phyloP scores from a whole-genome alignment of 1,284 basidiomycete genomes.

The Ustilago nuda region DNA sequence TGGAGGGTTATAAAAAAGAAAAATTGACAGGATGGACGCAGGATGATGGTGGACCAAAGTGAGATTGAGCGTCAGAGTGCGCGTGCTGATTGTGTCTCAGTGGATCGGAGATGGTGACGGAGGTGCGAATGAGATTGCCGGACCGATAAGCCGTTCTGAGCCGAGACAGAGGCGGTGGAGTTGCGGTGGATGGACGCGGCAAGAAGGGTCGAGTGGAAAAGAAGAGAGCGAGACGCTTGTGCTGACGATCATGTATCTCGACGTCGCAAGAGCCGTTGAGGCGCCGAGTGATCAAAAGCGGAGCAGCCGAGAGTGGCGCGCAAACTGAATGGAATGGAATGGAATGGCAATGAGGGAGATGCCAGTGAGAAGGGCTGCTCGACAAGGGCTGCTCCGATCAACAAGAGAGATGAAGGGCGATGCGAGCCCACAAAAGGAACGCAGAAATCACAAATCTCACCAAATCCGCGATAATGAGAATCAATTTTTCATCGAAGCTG shows the following conservation, averaged over 20 bases:
- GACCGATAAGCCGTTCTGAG: conserved; percentile 7
- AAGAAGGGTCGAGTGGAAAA: neutral
- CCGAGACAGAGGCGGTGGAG: neutral
- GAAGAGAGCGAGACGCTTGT: neutral
- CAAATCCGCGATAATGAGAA: neutral
- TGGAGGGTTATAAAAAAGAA: conserved; percentile 1
- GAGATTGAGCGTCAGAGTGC: conserved; percentile 10
- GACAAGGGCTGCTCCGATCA: neutral
- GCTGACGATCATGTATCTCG: conserved; percentile 16
- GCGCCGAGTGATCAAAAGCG: neutral
- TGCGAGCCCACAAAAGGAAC: neutral
- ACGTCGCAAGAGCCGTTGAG: neutral
- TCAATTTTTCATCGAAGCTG: neutral
- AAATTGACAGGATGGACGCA: neutral
- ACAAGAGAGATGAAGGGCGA: neutral
- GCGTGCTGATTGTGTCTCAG: neutral
- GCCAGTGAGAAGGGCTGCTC: neutral
- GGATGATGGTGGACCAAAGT: neutral
- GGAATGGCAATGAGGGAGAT: neutral
- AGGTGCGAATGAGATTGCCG: conserved; percentile 5
- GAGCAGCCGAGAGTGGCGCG: neutral
- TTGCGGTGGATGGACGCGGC: neutral
- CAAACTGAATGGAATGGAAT: too few relatives aligned
- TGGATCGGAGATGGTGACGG: conserved; percentile 8
- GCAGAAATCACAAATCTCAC: neutral